Base-by-base conservation (phyloP, 2,329 filamentous ascomycete genomes). In the Metarhizium anisopliae region DNA sequence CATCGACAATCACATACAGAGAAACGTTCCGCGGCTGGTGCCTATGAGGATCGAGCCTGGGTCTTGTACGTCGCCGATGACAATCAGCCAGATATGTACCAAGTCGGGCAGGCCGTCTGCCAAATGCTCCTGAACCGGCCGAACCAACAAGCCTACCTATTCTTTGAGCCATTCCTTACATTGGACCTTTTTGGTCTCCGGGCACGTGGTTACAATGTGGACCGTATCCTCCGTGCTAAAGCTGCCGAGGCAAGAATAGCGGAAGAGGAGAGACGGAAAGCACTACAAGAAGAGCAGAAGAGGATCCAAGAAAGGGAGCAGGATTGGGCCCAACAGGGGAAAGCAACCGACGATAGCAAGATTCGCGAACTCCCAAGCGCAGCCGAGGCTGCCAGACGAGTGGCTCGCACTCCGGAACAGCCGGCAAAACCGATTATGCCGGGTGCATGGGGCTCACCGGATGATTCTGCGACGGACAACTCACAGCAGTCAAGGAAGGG, bases 151-250 rank as follows among this genome's bases (percentile, higher is more conserved):
- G 91, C 93, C 2, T 90, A 90, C 55, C 81, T 96, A 55, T 93
- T 94, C 54, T 84, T 99, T 55, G 94, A 97, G 71, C 92, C 90
- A 54, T 87, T 99, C 59, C 75, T 99, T 42, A 93, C 89, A 56
- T 85, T 94, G 8, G 90, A 93, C 62, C 77, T 99, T 29, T 81
- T 88, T 50, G 86, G 92, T 53, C 74, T 99, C 45, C 86, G 90
- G 63, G 84, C 85, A 58, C 90, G 94, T 60, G 94, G 94, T 2
- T 97, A 96, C 76, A 97, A 99, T 62, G 94, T 99, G 43, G 90
- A 96, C 66, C 87, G 94, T 52, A 97, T 99, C 59, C 78, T 99
- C 25, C 84, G 90, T 42, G 87, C 87, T 54, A 95, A 95, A 73
- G 90, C 88, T 20, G 89, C 89, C 2, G 91, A 97, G 69, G 89